These are phyloP conservation scores for Zizania palustris DNA, from an alignment of 202 grass and related monocot genomes.

Conservation along the genomic window DNA sequence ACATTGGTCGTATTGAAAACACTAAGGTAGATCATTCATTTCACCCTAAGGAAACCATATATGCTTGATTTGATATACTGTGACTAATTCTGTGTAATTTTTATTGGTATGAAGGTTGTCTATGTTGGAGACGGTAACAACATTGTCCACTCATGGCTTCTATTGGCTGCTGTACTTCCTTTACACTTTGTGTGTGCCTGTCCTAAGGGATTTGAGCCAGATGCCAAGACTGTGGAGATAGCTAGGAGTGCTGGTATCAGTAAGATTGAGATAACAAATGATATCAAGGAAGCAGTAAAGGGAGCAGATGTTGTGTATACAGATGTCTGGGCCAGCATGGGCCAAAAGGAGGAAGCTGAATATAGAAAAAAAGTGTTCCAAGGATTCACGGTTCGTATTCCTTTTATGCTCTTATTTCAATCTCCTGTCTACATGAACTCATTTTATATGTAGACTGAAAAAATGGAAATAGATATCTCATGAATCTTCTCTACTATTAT, in stretches of 20 bases:
- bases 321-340: slow-evolving; percentile 99
- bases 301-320: slow-evolving; percentile 98
- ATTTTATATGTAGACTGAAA: not conserved
- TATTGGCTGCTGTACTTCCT: slow-evolving; percentile 78
- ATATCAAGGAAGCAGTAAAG: slow-evolving; percentile 88
- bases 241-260: slow-evolving; percentile 79
- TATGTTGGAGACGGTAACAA: slow-evolving; percentile 99
- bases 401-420: not conserved
- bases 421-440: not conserved
- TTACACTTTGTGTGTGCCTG: slow-evolving; percentile 94
- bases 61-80: not conserved
- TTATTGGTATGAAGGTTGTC: slow-evolving; percentile 65
- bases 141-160: slow-evolving; percentile 97
- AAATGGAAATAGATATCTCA: slow-evolving; percentile 12
- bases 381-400: slow-evolving; percentile 73
- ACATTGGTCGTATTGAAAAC: slow-evolving; percentile 79
- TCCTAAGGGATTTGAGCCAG: slow-evolving; percentile 94
- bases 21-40: slow-evolving; percentile 64
- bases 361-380: slow-evolving; percentile 86
- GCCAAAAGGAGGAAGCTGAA: slow-evolving; percentile 94
- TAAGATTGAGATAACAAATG: slow-evolving; percentile 93
- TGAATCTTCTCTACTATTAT: not conserved
- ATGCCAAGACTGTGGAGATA: slow-evolving; percentile 77
- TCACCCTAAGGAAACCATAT: not conserved
- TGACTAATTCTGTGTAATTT: not conserved